Base-by-base conservation (phyloP, 345 rosid genomes). In the Heritiera littoralis region DNA sequence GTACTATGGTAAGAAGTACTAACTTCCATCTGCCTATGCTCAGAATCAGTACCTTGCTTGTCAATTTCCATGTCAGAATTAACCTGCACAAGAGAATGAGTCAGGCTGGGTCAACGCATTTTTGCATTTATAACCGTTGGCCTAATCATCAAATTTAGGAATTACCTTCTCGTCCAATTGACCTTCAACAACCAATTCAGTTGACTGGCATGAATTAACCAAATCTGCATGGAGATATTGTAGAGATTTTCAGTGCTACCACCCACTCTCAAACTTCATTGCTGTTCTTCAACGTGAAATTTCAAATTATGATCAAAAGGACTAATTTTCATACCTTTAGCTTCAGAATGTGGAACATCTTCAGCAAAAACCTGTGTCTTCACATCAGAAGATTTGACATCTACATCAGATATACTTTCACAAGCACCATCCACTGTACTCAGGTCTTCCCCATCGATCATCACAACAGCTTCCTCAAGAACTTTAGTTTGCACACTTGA, bases 261-360 rank as follows among this genome's bases (percentile, higher is more conserved):
- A 56, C 78, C 84, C 2, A 75, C 82, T 66, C 78, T 82, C 84
- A 67, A 77, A 72, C 35, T 83, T 75, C 60, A 85, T 81, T 83
- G 84, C 75, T 72, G 80, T 78, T 88, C 88, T 82, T 86, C 90
- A 76, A 78, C 75, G 75, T 83, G 76, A 86, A 80, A 75, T 79
- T 79, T 81, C 78, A 83, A 86, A 82, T 78, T 84, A 64, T 82
- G 85, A 88, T 82, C 72, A 80, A 79, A 84, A 82, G 80, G 77
- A 81, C 88, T 89, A 79, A 86, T 80, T 75, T 88, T 89, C 93
- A 87, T 90, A 82, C 89, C 91, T 83, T 88, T 88, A 60, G 77
- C 60, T 55, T 80, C 76, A 63, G 85, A 81, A 81, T 78, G 69
- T 6, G 78, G 45, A 70, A 80, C 55, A 18, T 81, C 86, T 56